phyloP scores from a whole-genome alignment of 2,329 filamentous ascomycete species.

The Epichloe uncinata region DNA sequence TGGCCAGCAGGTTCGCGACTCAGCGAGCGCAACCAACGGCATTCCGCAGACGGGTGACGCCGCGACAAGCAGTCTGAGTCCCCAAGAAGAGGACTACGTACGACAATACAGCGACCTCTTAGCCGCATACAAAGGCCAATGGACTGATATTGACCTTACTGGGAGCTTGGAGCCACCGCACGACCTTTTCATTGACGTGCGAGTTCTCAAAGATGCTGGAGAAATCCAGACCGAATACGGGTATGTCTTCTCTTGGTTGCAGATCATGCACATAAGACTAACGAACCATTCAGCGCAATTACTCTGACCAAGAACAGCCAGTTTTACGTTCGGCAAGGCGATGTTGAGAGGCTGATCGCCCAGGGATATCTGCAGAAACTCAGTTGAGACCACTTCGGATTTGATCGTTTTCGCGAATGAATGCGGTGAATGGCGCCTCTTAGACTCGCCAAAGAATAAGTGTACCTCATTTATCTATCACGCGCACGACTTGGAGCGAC shows the following conservation, averaged over 20 bases:
- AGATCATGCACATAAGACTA: conserved; percentile 6
- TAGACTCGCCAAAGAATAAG: neutral
- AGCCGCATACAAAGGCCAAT: conserved; percentile 94
- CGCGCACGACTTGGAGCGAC: too few species aligned
- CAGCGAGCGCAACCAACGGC: conserved; percentile 19
- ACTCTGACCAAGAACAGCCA: conserved; percentile 97
- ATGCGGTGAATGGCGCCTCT: neutral
- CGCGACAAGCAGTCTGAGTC: conserved; percentile 66
- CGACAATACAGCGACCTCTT: conserved; percentile 82
- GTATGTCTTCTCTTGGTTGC: conserved; percentile 26
- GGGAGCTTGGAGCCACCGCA: conserved; percentile 87
- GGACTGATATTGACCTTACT: conserved; percentile 94
- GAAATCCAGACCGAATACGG: conserved; percentile 99
- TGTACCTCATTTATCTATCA: too few species aligned
- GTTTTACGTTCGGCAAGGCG: conserved; percentile 89
- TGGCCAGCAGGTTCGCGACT: conserved; percentile 38
- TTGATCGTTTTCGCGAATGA: neutral
- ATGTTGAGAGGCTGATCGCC: conserved; percentile 86
- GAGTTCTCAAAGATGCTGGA: conserved; percentile 89
- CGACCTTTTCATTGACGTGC: conserved; percentile 92
- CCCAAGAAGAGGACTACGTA: conserved; percentile 94
- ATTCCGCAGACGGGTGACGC: conserved; percentile 28
- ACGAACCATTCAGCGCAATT: conserved; percentile 52
- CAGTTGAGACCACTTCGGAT: conserved; percentile 37
- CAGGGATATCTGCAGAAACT: conserved; percentile 92